Conservation (phyloP, 345 rosid genomes). For the Ricinus communis region DNA sequence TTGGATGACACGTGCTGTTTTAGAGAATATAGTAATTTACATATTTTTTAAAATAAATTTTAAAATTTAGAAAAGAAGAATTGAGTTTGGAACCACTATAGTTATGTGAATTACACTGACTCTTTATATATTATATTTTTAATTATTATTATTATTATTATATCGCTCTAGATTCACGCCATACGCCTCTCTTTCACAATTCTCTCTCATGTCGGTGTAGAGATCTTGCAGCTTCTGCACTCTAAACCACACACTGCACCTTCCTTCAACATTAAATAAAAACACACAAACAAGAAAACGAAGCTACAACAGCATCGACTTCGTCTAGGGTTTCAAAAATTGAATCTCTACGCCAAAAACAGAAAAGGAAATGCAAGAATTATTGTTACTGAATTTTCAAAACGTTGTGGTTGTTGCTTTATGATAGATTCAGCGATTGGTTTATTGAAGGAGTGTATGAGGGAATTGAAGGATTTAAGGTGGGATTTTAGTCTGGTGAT, state of each 20-base stretch:
- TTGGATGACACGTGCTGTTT: too few relatives aligned
- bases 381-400: constrained; percentile 23
- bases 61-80: too few relatives aligned
- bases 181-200: constrained; percentile 7
- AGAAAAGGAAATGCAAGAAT: background rate
- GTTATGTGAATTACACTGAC: too few relatives aligned
- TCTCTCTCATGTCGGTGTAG: constrained; percentile 49
- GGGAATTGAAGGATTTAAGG: constrained; percentile 43
- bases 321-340: background rate
- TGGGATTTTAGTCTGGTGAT: constrained; percentile 56
- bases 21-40: too few relatives aligned
- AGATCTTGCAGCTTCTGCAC: constrained; percentile 44
- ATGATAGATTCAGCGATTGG: constrained; percentile 18
- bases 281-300: background rate
- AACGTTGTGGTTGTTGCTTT: constrained; percentile 7
- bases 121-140: too few relatives aligned
- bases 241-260: constrained; percentile 9
- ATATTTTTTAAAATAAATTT: too few relatives aligned
- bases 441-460: constrained; percentile 39
- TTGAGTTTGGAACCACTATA: too few relatives aligned
- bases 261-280: background rate
- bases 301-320: background rate
- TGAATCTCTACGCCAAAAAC: background rate
- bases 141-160: too few relatives aligned
- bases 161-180: constrained; percentile 42